phyloP scores from a whole-genome alignment of 768 basidiomycete species.

The Pleurotus giganteus region DNA sequence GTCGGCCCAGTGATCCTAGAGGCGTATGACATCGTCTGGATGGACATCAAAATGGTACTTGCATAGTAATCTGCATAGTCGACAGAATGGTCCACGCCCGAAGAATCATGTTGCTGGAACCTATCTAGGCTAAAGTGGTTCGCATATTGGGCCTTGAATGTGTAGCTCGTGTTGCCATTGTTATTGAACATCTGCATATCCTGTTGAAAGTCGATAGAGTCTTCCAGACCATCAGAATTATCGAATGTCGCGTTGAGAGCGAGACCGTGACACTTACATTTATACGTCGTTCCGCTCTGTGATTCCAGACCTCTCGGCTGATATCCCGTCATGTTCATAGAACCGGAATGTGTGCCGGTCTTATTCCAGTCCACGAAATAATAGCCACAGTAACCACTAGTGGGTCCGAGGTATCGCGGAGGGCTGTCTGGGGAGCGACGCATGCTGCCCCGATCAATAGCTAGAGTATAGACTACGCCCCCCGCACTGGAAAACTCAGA shows the following conservation, averaged over 20 bases:
- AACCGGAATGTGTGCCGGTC: no score
- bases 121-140: background rate
- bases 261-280: background rate
- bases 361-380: background rate
- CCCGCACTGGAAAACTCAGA: background rate
- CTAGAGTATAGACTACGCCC: background rate
- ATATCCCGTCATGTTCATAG: no score
- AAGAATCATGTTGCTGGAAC: background rate
- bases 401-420: background rate
- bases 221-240: background rate
- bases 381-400: background rate
- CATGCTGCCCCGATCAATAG: background rate
- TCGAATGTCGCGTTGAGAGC: background rate
- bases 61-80: background rate
- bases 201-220: background rate
- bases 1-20: background rate
- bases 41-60: background rate
- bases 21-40: background rate
- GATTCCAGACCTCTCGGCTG: background rate
- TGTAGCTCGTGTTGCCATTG: background rate
- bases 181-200: conserved; percentile 2
- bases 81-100: background rate
- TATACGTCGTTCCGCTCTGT: background rate
- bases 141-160: background rate
- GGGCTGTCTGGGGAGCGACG: background rate